phyloP scores from a whole-genome alignment of 2,329 filamentous ascomycete species.

The Metarhizium brunneum region DNA sequence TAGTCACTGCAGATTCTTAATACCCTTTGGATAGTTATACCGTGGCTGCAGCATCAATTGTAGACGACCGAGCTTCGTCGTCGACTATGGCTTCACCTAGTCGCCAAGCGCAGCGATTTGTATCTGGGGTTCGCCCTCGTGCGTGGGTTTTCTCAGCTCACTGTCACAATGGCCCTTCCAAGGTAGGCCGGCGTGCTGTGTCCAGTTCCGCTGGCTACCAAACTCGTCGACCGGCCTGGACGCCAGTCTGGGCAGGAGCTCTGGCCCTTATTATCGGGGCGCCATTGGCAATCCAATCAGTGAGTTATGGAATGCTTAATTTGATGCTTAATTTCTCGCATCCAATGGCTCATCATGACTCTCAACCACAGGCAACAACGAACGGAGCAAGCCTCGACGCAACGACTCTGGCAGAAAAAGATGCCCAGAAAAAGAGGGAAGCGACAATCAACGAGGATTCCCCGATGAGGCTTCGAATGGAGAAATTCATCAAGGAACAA shows the following conservation, averaged over 20 bases:
- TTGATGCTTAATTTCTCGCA: background rate
- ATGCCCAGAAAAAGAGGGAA: constrained; percentile 72
- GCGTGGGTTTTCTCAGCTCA: background rate
- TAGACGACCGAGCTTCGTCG: background rate
- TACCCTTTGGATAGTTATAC: background rate
- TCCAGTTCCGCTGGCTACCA: background rate
- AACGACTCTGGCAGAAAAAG: constrained; percentile 73
- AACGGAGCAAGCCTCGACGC: constrained; percentile 44
- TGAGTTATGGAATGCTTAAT: background rate
- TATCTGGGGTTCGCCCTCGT: background rate
- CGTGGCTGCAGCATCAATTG: background rate
- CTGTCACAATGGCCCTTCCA: background rate
- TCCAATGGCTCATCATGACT: background rate
- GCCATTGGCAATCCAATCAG: constrained; percentile 3
- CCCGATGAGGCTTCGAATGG: constrained; percentile 96
- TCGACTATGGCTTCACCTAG: constrained; percentile 2
- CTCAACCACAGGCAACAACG: constrained; percentile 26
- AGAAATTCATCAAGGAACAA: constrained; percentile 88
- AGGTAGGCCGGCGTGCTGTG: background rate
- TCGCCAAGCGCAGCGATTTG: background rate
- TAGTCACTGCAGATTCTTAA: background rate
- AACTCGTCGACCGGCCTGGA: background rate
- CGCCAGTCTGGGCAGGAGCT: background rate
- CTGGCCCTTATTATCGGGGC: constrained; percentile 1
- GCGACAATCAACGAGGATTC: constrained; percentile 58